Percentiles rank a stretch among this genome's conserved stretches.
These are phyloP conservation scores for Gloeopeniophorella convolvens DNA, from an alignment of 768 basidiomycete genomes.

Conservation along the genomic window DNA sequence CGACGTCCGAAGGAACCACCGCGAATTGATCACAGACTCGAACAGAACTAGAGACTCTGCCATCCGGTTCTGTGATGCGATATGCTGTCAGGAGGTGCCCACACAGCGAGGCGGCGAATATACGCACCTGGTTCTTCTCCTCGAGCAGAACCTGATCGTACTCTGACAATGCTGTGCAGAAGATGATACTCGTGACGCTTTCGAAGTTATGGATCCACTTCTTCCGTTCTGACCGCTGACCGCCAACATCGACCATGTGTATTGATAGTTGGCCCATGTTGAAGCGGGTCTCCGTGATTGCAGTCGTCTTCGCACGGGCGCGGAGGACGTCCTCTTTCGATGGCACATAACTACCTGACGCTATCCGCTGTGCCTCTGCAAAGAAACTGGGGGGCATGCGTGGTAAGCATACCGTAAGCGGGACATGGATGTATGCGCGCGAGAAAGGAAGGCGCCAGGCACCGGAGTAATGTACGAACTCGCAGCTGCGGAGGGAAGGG, in stretches of 20 bases:
- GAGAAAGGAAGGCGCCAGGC: background rate
- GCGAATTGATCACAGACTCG: slow-evolving; percentile 72
- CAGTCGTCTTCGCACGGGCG: slow-evolving; percentile 84
- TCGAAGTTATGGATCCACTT: slow-evolving; percentile 66
- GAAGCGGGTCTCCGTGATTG: slow-evolving; percentile 86
- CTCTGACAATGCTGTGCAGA: slow-evolving; percentile 68
- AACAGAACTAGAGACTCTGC: slow-evolving; percentile 68
- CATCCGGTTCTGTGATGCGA: slow-evolving; percentile 57
- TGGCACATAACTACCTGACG: slow-evolving; percentile 72
- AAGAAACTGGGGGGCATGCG: slow-evolving; percentile 59
- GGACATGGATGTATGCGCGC: background rate
- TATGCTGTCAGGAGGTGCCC: background rate
- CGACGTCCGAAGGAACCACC: slow-evolving; percentile 63
- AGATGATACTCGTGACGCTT: slow-evolving; percentile 74
- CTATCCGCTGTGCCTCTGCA: slow-evolving; percentile 76
- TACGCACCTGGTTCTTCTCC: slow-evolving; percentile 54
- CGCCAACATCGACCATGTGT: slow-evolving; percentile 75
- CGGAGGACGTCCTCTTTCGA: slow-evolving; percentile 82
- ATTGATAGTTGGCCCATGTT: slow-evolving; percentile 53
- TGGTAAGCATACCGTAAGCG: background rate
- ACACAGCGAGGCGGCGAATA: background rate
- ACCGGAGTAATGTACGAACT: too few relatives aligned
- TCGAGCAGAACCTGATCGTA: slow-evolving; percentile 70
- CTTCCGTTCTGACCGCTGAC: slow-evolving; percentile 55
- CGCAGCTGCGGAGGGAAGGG: background rate